Base-by-base conservation (phyloP, 2,329 filamentous ascomycete genomes). In the Nothophoma quercina region DNA sequence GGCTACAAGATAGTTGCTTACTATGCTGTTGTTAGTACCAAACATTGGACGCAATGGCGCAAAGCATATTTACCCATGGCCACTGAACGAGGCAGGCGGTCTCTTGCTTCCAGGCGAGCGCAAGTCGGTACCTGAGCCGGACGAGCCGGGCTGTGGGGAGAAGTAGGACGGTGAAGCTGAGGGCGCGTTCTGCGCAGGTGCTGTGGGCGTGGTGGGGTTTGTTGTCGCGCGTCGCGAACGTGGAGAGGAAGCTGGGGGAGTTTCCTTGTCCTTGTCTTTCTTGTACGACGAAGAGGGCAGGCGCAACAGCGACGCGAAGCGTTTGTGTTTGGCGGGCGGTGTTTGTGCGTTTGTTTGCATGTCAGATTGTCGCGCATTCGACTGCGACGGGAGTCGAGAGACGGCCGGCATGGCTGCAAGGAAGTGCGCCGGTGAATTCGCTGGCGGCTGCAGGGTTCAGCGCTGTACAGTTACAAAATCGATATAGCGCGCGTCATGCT, bases 11-110 rank as follows among this genome's bases (percentile, higher is more conserved):
- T 29, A 21, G 38, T 16, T 48, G 50, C 50, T 53, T 53, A 53
- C 50, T 53, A 32, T 42, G 43, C 26, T 16, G 21, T 25, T 21
- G 43, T 53, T 39, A 53, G 50, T 18, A 42, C 28, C 43, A 39
- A 43, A 48, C 43, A 53, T n/a, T n/a, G 43, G 28, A 28, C 28
- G 23, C 39, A 35, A 28, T n/a, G 39, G 50, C 38, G 50, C 51
- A 34, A 19, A 15, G 39, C 19, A 40, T 45, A 49, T 32, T 49
- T 55, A 55, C 51, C 51, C 78, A 75, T 79, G 73, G 45, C 75
- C 78, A 59, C 76, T 79, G 57, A 75, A 75, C 40, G 79, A 81
- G 19, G 78, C 78, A 32, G 79, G 79, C 23, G 78, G 73, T 58
- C 75, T 68, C 69, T 72, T 72, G 28, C 58, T 50, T 32, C 57